Base-by-base conservation (phyloP, 2,329 filamentous ascomycete species). In the Tolypocladium tropicale region DNA sequence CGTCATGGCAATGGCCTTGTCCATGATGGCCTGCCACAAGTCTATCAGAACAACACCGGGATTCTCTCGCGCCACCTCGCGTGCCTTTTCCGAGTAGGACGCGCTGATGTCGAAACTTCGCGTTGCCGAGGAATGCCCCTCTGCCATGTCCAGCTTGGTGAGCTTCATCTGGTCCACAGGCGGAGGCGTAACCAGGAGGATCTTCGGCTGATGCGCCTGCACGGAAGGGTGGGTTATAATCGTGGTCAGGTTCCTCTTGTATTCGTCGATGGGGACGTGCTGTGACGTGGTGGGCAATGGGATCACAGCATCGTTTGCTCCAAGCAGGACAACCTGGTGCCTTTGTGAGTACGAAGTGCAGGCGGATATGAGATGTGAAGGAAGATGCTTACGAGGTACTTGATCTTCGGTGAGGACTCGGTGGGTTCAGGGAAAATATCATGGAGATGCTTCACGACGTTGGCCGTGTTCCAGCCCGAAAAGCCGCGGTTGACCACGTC, bases 401-500 rank as follows among this genome's bases (percentile, higher is more conserved):
- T 81, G 56, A 92, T 78, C 65, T 78, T 80, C 10, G 82, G 78
- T 32, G 78, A 80, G 2, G 73, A 69, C 28, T 77, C 70, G 1
- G 79, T 76, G 1, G 84, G 82, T n/a, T 81, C 74, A 2, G 89
- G 86, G 61, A 96, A 83, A 61, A 94, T 81, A 46, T 83, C 74
- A 0, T 86, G 79, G 6, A 96, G 75, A 46, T 88, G 77, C 57
- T 82, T 74, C 57, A 95, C 71, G 12, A 85, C 86, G 69, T 95
- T 85, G 37, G 79, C 78, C 2, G 90, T 91, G 65, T 86, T 95
- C 76, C 93, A 96, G 12, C 93, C 93, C 64, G 83, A 88, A 60
- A 95, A 84, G 6, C 94, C 94, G 49, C 91, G 83, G 70, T 96
- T 96, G 64, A 97, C 76, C 51, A 97, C 83, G 72, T 97, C 94